Evolutionary conservation across 1,284 basidiomycete species (phyloP), one percentile per base, ranked within the genome.

Genomic region (Pseudomicrostroma phylloplanum): DNA sequence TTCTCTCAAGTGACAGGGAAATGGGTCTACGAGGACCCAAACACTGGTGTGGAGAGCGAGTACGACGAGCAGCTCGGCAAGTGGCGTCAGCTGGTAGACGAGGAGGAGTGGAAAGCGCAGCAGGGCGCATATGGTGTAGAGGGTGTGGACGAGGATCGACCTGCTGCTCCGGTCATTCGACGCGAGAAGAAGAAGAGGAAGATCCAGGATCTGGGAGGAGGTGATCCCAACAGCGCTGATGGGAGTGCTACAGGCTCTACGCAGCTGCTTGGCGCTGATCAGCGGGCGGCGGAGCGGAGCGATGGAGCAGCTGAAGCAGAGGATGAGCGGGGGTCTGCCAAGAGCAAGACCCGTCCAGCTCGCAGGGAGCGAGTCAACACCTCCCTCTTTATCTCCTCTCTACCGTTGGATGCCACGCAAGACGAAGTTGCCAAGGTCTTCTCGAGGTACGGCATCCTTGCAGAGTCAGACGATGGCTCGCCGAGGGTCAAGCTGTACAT

Each of bases 401-500:
- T 99, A 0, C 96, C 94, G 1, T 78, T 75, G 6, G 89, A 93
- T 73, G 83, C 91, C 0, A 89, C 89, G 0, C 70, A 80, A 9
- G 87, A 89, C 23, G 90, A 92, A 74, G 80, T 99, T 41, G 83
- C 87, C 7, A 84, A 86, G 43, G 87, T 89, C 11, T 99, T 98
- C 79, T 86, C 87, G 30, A 91, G 87, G 75, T 96, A 88, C 70
- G 94, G 94, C 9, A 86, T 98, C 25, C 86, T 98, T 62, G 88
- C 96, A 76, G 90, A 96, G 75, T 92, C 92, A 70, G 89, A 93
- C 71, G 83, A 87, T 13, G 92, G 91, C 12, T 84, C 89, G 59
- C 88, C 89, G 13, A 89, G 93, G 70, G 85, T 97, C 79, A 96
- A 98, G 82, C 84, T 98, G 82, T 98, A 99, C 80, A 87, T 89